phyloP scores from a whole-genome alignment of 805 yeast genomes.

The Vanderwaltozyma verrucispora region DNA sequence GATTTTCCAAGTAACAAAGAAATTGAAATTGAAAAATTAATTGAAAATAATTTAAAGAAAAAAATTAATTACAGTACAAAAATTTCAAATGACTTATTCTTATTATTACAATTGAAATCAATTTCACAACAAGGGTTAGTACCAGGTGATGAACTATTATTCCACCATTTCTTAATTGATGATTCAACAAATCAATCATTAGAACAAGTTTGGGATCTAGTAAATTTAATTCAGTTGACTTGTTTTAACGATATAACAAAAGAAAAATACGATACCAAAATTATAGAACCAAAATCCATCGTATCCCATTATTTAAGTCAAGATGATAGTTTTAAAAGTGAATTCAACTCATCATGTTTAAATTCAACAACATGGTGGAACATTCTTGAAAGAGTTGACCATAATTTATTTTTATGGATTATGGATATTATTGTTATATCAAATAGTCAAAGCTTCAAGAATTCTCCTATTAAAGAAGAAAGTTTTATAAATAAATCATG shows the following conservation, averaged over 20 bases:
- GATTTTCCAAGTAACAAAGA: slow-evolving; percentile 25
- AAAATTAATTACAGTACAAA: slow-evolving; percentile 6
- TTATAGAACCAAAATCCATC: slow-evolving; percentile 22
- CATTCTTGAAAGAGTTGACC: slow-evolving; percentile 22
- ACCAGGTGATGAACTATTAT: slow-evolving; percentile 27
- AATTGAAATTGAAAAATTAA: slow-evolving; percentile 18
- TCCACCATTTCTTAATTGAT: slow-evolving; percentile 20
- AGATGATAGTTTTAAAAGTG: slow-evolving; percentile 22
- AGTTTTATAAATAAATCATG: slow-evolving; percentile 11
- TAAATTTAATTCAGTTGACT: slow-evolving; percentile 19
- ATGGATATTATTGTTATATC: slow-evolving; percentile 22
- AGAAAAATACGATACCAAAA: slow-evolving; percentile 20
- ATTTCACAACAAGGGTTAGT: slow-evolving; percentile 28
- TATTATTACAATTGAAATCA: slow-evolving; percentile 27
- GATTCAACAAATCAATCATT: slow-evolving; percentile 5
- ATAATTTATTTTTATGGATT: slow-evolving; percentile 25
- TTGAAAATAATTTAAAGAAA: slow-evolving; percentile 10
- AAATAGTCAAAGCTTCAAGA: slow-evolving; percentile 29
- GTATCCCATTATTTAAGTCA: slow-evolving; percentile 22
- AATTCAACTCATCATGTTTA: slow-evolving; percentile 16
- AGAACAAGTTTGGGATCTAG: slow-evolving; percentile 23
- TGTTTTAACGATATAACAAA: slow-evolving; percentile 21
- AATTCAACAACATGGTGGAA: slow-evolving; percentile 26
- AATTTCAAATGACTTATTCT: slow-evolving; percentile 13
- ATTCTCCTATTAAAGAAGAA: slow-evolving; percentile 19